Evolutionary conservation across 192 early-diverging fungal species (phyloP).

Genomic region (Backusella westeae): DNA sequence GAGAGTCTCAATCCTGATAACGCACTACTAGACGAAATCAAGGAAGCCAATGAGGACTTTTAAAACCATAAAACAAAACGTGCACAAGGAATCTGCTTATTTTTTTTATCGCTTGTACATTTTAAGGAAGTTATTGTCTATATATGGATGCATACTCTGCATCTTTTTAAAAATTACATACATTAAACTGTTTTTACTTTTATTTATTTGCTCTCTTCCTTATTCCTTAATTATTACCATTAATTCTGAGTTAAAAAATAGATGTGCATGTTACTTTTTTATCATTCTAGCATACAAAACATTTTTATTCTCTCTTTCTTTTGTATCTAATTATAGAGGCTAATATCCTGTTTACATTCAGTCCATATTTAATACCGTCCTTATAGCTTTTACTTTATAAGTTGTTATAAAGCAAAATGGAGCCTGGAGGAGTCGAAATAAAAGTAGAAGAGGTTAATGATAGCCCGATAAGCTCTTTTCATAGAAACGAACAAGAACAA

Average conservation of each 20-base stretch:
- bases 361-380: too few species aligned
- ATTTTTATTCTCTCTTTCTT: not conserved
- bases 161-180: not conserved
- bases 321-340: not conserved
- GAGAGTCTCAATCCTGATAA: conserved; percentile 60
- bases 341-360: too few species aligned
- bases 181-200: not conserved
- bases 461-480: not conserved
- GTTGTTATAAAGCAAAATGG: not conserved
- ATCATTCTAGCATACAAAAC: too few species aligned
- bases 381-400: not conserved
- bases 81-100: too few species aligned
- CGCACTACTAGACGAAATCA: conserved; percentile 54
- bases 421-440: not conserved
- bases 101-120: not conserved
- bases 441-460: not conserved
- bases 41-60: conserved; percentile 35
- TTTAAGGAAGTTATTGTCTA: not conserved
- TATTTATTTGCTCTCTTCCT: not conserved
- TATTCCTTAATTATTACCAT: too few species aligned
- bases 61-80: not conserved
- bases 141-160: not conserved
- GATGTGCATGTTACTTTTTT: not conserved
- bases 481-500: not conserved
- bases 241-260: too few species aligned